Evolutionary conservation across 2,329 filamentous ascomycete genomes (phyloP).

Genomic region (Dactylonectria macrodidyma): DNA sequence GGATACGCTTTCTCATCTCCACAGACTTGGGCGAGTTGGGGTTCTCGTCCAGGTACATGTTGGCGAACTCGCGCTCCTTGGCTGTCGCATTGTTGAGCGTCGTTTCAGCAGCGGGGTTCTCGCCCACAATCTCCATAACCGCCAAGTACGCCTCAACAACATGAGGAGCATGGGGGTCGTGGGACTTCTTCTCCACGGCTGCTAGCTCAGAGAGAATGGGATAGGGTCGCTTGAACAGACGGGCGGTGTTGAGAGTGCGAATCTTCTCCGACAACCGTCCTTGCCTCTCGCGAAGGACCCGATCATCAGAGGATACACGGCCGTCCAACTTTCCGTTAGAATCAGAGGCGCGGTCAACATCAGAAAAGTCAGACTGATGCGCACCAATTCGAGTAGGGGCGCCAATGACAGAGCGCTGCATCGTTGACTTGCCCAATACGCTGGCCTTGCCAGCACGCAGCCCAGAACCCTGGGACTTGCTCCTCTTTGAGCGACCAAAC

Average conservation of each 20-base stretch:
- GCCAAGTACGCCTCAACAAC: slow-evolving; percentile 88
- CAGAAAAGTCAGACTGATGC: slow-evolving; percentile 77
- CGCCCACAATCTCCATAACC: slow-evolving; percentile 83
- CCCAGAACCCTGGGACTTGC: slow-evolving; percentile 65
- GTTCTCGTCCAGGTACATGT: slow-evolving; percentile 83
- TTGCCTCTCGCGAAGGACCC: slow-evolving; percentile 88
- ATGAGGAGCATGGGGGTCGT: slow-evolving; percentile 80
- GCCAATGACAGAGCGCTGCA: slow-evolving; percentile 91
- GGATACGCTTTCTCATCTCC: slow-evolving; percentile 82
- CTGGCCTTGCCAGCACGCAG: slow-evolving; percentile 66
- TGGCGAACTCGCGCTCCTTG: slow-evolving; percentile 82
- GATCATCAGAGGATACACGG: slow-evolving; percentile 73
- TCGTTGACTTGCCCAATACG: slow-evolving; percentile 71
- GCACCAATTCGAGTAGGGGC: slow-evolving; percentile 78
- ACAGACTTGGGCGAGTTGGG: slow-evolving; percentile 75
- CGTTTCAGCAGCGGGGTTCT: slow-evolving; percentile 74
- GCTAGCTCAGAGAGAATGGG: slow-evolving; percentile 84
- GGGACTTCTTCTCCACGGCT: slow-evolving; percentile 78
- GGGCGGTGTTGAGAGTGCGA: slow-evolving; percentile 81
- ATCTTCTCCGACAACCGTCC: slow-evolving; percentile 84
- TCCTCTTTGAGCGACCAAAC: slow-evolving; percentile 73
- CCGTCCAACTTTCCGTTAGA: slow-evolving; percentile 60
- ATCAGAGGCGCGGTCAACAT: slow-evolving; percentile 73
- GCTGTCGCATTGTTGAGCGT: slow-evolving; percentile 75
- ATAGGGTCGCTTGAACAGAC: slow-evolving; percentile 77